These are phyloP conservation scores for Leccinellum luteum DNA, from an alignment of 768 basidiomycete species.

Conservation along the genomic window DNA sequence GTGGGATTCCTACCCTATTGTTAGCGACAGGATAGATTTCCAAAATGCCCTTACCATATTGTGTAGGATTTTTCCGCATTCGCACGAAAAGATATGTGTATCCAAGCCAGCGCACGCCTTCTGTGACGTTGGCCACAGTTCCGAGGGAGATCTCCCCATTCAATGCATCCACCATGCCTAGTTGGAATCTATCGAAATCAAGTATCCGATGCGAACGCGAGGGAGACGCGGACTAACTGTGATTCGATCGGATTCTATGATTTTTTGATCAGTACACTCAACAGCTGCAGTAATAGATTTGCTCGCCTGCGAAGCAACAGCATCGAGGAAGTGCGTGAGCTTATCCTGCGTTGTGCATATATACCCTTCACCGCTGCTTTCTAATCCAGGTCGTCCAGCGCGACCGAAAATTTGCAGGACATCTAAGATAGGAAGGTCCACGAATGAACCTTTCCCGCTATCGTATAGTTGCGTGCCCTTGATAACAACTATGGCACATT, in stretches of 20 bases:
- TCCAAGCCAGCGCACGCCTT: slow-evolving; percentile 92
- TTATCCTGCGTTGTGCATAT: slow-evolving; percentile 96
- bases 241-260: slow-evolving; percentile 92
- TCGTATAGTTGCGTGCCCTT: slow-evolving; percentile 98
- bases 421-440: slow-evolving; percentile 91
- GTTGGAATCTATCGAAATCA: slow-evolving; percentile 55
- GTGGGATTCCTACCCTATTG: slow-evolving; percentile 58
- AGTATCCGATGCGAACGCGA: neutral
- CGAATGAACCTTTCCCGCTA: slow-evolving; percentile 82
- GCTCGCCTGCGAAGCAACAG: slow-evolving; percentile 79
- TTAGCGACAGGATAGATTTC: slow-evolving; percentile 1
- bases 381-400: slow-evolving; percentile 85
- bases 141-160: slow-evolving; percentile 96
- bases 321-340: slow-evolving; percentile 84
- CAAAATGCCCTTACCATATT: slow-evolving; percentile 58
- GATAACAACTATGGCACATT: slow-evolving; percentile 65
- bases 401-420: slow-evolving; percentile 98
- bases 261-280: neutral
- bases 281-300: neutral
- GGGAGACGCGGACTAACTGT: slow-evolving; percentile 49
- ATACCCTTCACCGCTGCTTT: slow-evolving; percentile 93
- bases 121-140: slow-evolving; percentile 82
- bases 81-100: slow-evolving; percentile 97
- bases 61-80: slow-evolving; percentile 87
- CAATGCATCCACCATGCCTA: slow-evolving; percentile 84